Evolutionary conservation across 78 protist species (phyloP).

Genomic region (Dictyostelium firmibasis): DNA sequence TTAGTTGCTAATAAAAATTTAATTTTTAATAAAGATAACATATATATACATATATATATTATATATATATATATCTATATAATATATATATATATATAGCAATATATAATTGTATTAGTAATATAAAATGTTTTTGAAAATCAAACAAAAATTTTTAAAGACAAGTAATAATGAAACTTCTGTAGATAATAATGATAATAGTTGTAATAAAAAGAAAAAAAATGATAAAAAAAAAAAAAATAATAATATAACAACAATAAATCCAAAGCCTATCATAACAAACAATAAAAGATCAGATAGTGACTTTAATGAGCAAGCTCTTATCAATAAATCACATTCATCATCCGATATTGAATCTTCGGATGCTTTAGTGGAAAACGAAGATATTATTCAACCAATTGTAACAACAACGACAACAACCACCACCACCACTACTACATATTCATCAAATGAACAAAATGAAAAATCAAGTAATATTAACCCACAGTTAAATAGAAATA

Average conservation of each 20-base stretch:
- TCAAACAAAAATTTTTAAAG: background rate
- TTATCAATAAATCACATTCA: background rate
- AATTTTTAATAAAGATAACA: background rate
- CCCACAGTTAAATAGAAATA: background rate
- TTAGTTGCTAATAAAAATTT: background rate
- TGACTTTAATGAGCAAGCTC: background rate
- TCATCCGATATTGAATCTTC: slow-evolving; percentile 2
- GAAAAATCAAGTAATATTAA: background rate
- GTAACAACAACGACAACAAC: background rate
- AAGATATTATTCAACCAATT: background rate
- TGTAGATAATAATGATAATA: background rate
- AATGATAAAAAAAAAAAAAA: background rate
- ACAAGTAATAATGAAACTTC: background rate
- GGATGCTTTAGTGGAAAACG: slow-evolving; percentile 1
- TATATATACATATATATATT: no score
- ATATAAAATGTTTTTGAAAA: slow-evolving; percentile 1
- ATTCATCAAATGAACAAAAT: background rate
- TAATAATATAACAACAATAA: background rate
- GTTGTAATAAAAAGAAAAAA: background rate
- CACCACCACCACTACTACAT: background rate
- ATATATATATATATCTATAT: background rate
- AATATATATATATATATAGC: background rate
- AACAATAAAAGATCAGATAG: slow-evolving; percentile 6
- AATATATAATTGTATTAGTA: no score
- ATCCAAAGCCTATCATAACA: background rate